Percentiles rank a stretch among this genome's conserved stretches.
phyloP scores from a whole-genome alignment of 2,329 filamentous ascomycete genomes.

The Epichloe uncinata region DNA sequence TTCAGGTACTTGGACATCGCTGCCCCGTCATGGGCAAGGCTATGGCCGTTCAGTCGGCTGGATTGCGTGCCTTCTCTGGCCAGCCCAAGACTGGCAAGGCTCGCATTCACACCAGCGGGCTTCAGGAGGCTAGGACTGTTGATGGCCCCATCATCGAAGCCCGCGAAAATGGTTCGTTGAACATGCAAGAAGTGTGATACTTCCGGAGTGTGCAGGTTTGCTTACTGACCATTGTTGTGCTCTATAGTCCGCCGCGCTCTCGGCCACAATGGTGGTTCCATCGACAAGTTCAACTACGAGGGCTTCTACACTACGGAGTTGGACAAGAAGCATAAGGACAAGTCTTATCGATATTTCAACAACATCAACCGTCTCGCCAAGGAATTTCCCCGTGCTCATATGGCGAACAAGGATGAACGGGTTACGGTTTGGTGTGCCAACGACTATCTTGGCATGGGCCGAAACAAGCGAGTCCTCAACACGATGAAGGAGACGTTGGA shows the following conservation, averaged over 20 bases:
- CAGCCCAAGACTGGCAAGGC: constrained; percentile 47
- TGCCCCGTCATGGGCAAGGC: constrained; percentile 99
- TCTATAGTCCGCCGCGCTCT: constrained; percentile 1
- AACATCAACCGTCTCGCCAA: constrained; percentile 98
- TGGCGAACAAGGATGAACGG: constrained; percentile 65
- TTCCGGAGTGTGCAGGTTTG: neutral
- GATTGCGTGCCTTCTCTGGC: constrained; percentile 37
- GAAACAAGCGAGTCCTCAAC: constrained; percentile 74
- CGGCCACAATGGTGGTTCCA: constrained; percentile 1
- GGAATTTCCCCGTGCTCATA: constrained; percentile 91
- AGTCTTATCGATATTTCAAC: constrained; percentile 99
- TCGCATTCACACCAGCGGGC: constrained; percentile 66
- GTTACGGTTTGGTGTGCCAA: constrained; percentile 99
- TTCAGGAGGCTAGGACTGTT: constrained; percentile 66
- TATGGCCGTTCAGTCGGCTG: constrained; percentile 67
- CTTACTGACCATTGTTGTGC: neutral
- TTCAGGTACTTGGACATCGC: constrained; percentile 84
- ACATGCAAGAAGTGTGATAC: neutral
- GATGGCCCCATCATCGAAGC: constrained; percentile 40
- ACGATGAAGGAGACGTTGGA: constrained; percentile 93
- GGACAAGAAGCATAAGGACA: constrained; percentile 99
- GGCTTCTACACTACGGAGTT: constrained; percentile 77
- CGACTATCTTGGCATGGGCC: constrained; percentile 96
- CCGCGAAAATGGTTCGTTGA: constrained; percentile 36
- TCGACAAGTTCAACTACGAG: constrained; percentile 75